Evolutionary conservation across 2,329 filamentous ascomycete genomes (phyloP), one percentile per base, ranked within the genome.

Genomic region (Claviceps capensis): DNA sequence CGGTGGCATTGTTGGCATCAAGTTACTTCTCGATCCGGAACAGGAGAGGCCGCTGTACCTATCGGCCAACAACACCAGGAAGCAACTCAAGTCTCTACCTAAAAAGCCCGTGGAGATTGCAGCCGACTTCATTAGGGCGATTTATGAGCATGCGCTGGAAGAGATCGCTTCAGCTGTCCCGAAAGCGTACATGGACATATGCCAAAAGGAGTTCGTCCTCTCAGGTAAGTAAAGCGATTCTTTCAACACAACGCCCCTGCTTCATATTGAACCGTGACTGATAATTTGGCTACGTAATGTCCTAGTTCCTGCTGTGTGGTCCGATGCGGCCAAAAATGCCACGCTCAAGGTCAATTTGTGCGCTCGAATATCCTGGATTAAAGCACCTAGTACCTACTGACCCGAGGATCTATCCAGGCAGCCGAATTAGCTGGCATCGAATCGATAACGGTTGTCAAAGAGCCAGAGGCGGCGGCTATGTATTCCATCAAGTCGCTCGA

Each of bases 291-390:
- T 34, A 34, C 30, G 30, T 3, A 2, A n/a, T n/a, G 14, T n/a
- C n/a, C 77, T 76, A 0, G 76, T 81, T 1, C 78, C 78, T 0
- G 77, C 77, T 6, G 75, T 81, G 5, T 81, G 77, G 78, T 75
- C 72, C 26, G 75, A 78, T 44, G 65, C 66, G 5, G 75, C 77
- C 23, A 79, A 76, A 49, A 67, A 76, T 43, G 69, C 69, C 37
- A 80, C 75, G 0, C 45, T 58, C 1, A 40, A 56, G 50, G 59
- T 59, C 53, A 41, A 50, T 50, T 11, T 26, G 6, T 45, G 11
- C 7, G 16, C 14, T 47, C 23, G 4, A 19, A 1, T 47, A n/a
- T 47, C 14, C 4, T 42, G 13, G 19, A 7, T 3, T 5, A 34
- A 47, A 37, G 30, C 11, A 5, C 19, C 17, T 37, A 37, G 30